Percentiles rank a stretch among this genome's conserved stretches.
phyloP scores from a whole-genome alignment of 129 eudicot species.

The Flaveria linearis region DNA sequence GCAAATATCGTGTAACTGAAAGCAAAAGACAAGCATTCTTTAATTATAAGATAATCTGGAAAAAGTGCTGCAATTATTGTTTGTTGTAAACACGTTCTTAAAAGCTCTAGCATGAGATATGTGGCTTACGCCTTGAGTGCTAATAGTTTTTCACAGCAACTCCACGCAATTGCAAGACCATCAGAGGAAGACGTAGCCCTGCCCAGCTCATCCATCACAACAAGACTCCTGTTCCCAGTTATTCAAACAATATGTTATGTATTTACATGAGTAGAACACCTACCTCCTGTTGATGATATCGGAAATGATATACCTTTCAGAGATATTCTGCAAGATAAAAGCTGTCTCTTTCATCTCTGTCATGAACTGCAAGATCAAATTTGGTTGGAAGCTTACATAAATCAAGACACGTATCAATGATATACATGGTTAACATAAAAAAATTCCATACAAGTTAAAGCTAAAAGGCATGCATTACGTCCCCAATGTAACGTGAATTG shows the following conservation, averaged over 20 bases:
- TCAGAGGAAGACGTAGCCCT: conserved; percentile 97
- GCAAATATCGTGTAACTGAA: conserved; percentile 86
- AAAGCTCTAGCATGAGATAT: conserved; percentile 18
- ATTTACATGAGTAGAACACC: not conserved
- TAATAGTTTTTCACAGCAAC: conserved; percentile 90
- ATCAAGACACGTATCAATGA: not conserved
- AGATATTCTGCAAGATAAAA: conserved; percentile 87
- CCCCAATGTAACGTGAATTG: not conserved
- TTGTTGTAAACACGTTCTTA: not conserved
- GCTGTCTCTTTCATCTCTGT: conserved; percentile 99
- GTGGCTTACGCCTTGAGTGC: conserved; percentile 74
- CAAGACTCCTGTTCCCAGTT: conserved; percentile 67
- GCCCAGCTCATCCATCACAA: conserved; percentile 97
- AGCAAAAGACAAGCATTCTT: conserved; percentile 18
- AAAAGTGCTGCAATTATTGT: conserved; percentile 14
- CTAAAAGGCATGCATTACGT: not conserved
- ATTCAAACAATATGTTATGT: not conserved
- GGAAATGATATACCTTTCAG: conserved; percentile 57
- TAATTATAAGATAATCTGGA: conserved; percentile 4
- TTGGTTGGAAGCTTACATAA: not conserved
- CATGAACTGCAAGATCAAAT: conserved; percentile 74
- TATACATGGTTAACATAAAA: not conserved
- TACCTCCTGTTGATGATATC: not conserved
- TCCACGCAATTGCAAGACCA: conserved; percentile 98
- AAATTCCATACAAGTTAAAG: not conserved